These are phyloP conservation scores for Mycena haematopus DNA, from an alignment of 768 basidiomycete species.

Conservation along the genomic window DNA sequence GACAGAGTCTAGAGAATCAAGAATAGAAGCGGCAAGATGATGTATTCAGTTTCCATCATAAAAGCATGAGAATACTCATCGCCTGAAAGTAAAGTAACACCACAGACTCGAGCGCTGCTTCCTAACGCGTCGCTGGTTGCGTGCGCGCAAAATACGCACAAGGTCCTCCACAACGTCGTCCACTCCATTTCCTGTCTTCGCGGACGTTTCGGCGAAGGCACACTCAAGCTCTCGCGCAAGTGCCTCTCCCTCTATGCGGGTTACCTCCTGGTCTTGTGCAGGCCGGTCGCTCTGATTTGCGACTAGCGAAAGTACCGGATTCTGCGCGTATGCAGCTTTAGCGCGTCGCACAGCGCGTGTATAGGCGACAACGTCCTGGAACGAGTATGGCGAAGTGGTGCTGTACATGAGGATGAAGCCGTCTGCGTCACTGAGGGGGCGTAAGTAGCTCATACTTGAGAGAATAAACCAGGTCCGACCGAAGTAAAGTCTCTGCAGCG, in stretches of 20 bases:
- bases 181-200: slow-evolving; percentile 26
- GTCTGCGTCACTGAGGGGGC: slow-evolving; percentile 21
- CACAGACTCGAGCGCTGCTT: slow-evolving; percentile 7
- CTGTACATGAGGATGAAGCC: slow-evolving; percentile 31
- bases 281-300: slow-evolving; percentile 29
- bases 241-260: slow-evolving; percentile 19
- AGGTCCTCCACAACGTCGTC: slow-evolving; percentile 13
- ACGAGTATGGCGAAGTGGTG: slow-evolving; percentile 29
- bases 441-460: slow-evolving; percentile 2
- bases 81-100: slow-evolving; percentile 12
- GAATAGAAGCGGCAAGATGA: neutral
- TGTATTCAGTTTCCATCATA: neutral
- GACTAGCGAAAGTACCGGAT: slow-evolving; percentile 24
- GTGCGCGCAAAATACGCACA: slow-evolving; percentile 22
- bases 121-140: neutral
- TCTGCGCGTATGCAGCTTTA: slow-evolving; percentile 8
- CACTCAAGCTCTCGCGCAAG: slow-evolving; percentile 29
- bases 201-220: slow-evolving; percentile 21
- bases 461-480: slow-evolving; percentile 4
- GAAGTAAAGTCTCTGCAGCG: slow-evolving; percentile 4
- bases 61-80: slow-evolving; percentile 9
- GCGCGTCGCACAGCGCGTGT: slow-evolving; percentile 26
- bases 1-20: neutral
- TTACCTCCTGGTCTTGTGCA: slow-evolving; percentile 28
- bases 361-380: slow-evolving; percentile 28